A percentile compares a stretch with the other conserved stretches of the same genome.
These are phyloP conservation scores for Tuber melanosporum DNA, from an alignment of 495 filamentous ascomycete genomes.

Conservation along the genomic window DNA sequence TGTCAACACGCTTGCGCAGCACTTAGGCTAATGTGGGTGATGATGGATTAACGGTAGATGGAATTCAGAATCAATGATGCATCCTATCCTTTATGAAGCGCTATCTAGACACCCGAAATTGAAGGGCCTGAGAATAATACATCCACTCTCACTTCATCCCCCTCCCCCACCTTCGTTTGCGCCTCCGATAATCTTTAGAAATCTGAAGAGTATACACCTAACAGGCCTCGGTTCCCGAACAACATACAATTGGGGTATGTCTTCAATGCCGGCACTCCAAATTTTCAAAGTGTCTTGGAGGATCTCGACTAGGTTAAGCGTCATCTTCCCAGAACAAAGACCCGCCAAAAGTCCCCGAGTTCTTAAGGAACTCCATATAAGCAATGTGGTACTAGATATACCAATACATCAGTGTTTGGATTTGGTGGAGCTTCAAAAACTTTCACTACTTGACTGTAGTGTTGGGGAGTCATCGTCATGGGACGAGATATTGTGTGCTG, in stretches of 20 bases:
- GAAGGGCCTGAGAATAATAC: conserved; percentile 19
- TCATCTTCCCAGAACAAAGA: background rate
- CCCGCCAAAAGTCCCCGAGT: background rate
- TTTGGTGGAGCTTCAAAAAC: background rate
- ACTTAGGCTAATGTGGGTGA: conserved; percentile 6
- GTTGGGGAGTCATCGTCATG: background rate
- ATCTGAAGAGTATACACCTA: conserved; percentile 1
- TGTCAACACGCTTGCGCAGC: background rate
- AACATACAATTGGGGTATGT: background rate
- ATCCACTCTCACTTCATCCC: conserved; percentile 12
- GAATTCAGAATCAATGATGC: conserved; percentile 22
- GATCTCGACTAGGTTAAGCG: background rate
- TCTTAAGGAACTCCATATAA: conserved; percentile 1
- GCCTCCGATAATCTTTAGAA: conserved; percentile 3
- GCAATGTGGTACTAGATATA: background rate
- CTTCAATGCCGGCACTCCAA: background rate
- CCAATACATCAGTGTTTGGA: background rate
- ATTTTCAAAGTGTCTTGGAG: background rate
- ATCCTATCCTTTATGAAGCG: conserved; percentile 28
- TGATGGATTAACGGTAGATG: conserved; percentile 18
- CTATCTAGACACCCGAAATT: conserved; percentile 16
- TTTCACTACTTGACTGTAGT: background rate
- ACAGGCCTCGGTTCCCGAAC: background rate
- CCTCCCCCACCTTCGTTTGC: background rate
- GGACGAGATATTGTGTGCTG: background rate